phyloP scores from a whole-genome alignment of 1,284 basidiomycete species.

The Polyporus tsugae region DNA sequence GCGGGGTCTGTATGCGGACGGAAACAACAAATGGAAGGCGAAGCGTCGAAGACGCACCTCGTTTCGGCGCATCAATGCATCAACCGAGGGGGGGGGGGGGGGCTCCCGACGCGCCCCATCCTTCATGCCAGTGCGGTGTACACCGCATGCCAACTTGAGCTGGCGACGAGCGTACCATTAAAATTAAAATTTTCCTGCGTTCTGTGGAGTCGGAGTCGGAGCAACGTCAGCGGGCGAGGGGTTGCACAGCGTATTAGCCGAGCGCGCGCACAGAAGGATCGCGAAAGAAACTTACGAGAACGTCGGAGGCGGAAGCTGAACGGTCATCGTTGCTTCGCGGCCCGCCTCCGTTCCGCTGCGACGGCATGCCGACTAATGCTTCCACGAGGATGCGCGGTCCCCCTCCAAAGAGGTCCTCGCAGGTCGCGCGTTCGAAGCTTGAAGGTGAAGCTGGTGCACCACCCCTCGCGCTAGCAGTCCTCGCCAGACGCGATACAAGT shows the following conservation, averaged over 20 bases:
- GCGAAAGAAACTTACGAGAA: constrained; percentile 13
- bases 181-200: not conserved
- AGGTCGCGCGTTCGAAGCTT: not conserved
- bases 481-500: not conserved
- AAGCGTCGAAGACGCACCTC: not conserved
- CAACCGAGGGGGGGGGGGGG: not conserved
- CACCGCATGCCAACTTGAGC: constrained; percentile 2
- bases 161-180: not conserved
- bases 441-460: too few relatives aligned
- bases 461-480: not conserved
- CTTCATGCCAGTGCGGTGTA: too few relatives aligned
- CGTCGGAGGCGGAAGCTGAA: constrained; percentile 14
- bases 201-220: constrained; percentile 2
- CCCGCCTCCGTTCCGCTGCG: not conserved
- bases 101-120: too few relatives aligned
- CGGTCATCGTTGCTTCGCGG: not conserved
- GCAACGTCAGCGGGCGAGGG: not conserved
- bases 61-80: constrained; percentile 1
- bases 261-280: constrained; percentile 1
- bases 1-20: not conserved
- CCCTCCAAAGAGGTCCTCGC: not conserved
- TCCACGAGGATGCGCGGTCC: constrained; percentile 4
- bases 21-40: not conserved
- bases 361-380: not conserved
- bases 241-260: not conserved